Base-by-base conservation (phyloP, 2,329 filamentous ascomycete species). In the Tolypocladium album region DNA sequence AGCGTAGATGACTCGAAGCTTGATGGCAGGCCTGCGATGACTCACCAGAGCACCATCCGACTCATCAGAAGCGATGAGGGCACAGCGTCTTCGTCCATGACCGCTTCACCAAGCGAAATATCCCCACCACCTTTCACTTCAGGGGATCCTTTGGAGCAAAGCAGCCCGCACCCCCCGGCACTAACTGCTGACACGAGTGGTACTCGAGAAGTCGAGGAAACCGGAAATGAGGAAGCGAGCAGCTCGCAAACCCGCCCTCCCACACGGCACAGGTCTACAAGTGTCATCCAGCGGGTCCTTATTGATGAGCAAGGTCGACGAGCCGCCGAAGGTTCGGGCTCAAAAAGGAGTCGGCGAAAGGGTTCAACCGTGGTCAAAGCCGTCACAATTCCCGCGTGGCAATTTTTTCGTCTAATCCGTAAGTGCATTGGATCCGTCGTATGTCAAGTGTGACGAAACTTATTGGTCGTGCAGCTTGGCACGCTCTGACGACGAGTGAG, bases 351-450 rank as follows among this genome's bases (percentile, higher is more conserved):
- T 72, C 77, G 67, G 72, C 70, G 65, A 70, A 79, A 69, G 72
- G 78, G 66, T 12, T 82, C 81, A 15, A 79, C 76, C 2, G 78
- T 80, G 60, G 79, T 76, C 65, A 96, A 93, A 69, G 92, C 96
- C 67, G 89, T 97, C 17, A 87, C 93, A 61, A 96, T 97, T 78
- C 93, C 93, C 43, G 94, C 94, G 2, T 97, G 92, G 92, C 93
- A 97, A 68, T 96, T 97, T 69, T 97, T 97, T 75, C 91, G 89
- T 68, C 78, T 97, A 34, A 91, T 97, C 67, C 92, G 89, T 92
- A 77, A 75, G 88, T 58, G n/a, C 31, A 55, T 80, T 67, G 63
- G 58, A 58, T 9, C 58, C 59, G 55, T 55, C 31, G 36, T 31
- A 2, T 15, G 3, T 12, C 6, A 17, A 27, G 38, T 24, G 22